Conservation (phyloP, 345 rosid genomes). For the Acer campestre region DNA sequence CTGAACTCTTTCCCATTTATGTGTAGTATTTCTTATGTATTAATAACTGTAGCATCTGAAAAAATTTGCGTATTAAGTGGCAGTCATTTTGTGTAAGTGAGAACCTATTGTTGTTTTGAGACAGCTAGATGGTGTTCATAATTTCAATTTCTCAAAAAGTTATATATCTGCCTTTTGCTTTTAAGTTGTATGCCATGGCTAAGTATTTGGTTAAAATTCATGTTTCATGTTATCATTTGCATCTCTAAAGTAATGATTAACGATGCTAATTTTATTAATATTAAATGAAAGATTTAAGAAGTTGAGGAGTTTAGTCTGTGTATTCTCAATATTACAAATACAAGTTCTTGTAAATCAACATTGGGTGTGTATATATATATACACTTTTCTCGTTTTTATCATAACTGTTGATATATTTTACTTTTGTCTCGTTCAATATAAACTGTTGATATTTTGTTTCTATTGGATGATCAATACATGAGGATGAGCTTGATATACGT, state of each 20-base stretch:
- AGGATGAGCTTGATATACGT: too few relatives aligned
- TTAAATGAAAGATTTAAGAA: background rate
- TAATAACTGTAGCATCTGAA: background rate
- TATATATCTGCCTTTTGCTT: background rate
- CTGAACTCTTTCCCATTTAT: conserved; percentile 6
- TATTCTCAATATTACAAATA: too few relatives aligned
- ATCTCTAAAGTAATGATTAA: background rate
- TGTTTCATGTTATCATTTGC: background rate
- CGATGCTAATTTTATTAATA: background rate
- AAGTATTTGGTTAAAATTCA: background rate
- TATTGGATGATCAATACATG: too few relatives aligned
- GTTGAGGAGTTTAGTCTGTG: background rate
- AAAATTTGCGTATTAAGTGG: background rate
- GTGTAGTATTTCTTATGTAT: background rate
- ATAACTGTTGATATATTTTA: too few relatives aligned
- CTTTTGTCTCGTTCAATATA: too few relatives aligned
- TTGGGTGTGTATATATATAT: too few relatives aligned
- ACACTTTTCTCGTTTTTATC: too few relatives aligned
- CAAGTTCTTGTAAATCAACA: too few relatives aligned
- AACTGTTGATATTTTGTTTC: too few relatives aligned
- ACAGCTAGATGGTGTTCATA: background rate
- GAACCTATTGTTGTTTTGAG: background rate
- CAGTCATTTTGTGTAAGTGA: background rate
- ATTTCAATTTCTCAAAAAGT: background rate
- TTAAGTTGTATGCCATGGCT: background rate